Base-by-base conservation (phyloP, 441 rosid species). In the Gossypium schwendimanii region DNA sequence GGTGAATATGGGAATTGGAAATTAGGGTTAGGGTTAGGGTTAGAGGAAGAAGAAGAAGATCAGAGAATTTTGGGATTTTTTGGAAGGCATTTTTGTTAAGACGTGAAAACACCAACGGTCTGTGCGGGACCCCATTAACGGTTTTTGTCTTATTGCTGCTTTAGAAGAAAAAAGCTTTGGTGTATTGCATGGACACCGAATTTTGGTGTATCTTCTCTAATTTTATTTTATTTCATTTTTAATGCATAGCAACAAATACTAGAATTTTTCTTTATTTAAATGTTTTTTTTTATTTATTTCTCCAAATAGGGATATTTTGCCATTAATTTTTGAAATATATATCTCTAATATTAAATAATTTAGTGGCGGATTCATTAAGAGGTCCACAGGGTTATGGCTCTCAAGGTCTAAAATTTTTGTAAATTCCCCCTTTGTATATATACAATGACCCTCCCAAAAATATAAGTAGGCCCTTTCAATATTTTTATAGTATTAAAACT, bases 41-140 rank as follows among this genome's bases (percentile, higher is more conserved):
- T 63, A 18, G 36, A 24, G 33, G 64, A 36, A 11, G 70, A 31
- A 10, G 39, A 31, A 52, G 45, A 53, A 63, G 36, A 63, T 36
- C 28, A 14, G 52, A 23, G 59, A 36, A 18, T 7, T 14, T 59
- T 75, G 20, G 52, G 44, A 31, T 58, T 75, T 18, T 18, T 24
- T 31, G 20, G 63, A 50, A 55, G 45, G 58, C 58, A 18, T 47
- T 28, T 23, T 39, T 55, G 60, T 53, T 8, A 50, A 71, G 68
- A 54, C 68, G 47, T 69, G 17, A 50, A 57, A 52, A 76, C 73
- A 76, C 68, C 84, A 83, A 83, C 84, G 84, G 76, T 81, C 79
- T 63, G 57, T 70, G 80, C 79, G 85, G 84, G 83, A 47, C 76
- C 75, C 76, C 63, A 69, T 45, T 65, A 65, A 65, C 70, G 70